Base-by-base conservation (phyloP, 371 early-diverging fungal genomes). In the Mortierella sp. region DNA sequence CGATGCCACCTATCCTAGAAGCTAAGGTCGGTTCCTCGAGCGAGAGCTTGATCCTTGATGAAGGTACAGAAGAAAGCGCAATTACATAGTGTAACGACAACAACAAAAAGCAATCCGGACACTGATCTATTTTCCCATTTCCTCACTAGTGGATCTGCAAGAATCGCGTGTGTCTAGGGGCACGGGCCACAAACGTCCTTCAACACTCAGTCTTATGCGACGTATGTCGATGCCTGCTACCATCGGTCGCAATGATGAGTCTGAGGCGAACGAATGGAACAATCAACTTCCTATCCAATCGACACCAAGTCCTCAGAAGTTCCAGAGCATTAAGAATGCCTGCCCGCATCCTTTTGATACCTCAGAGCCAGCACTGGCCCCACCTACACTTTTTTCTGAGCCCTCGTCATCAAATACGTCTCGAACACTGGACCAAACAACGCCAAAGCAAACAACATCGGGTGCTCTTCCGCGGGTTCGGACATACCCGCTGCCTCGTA, bases 141-240 rank as follows among this genome's bases (percentile, higher is more conserved):
- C 13, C 8, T 27, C 28, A 30, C 18, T 26, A 30, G 50, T 6
- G 6, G 30, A n/a, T 6, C 50, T 27, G 50, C 28, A 23, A 30
- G 13, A 18, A 1, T 14, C 19, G 2, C 30, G 7, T 23, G 23
- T 41, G 1, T 1, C 16, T 14, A 3, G 18, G 18, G 27, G 14
- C 42, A 31, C 21, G 26, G 28, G 26, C 38, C 39, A 9, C 27
- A 54, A 38, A 13, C 61, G 58, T 7, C 59, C 63, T 1, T 65
- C 69, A 41, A 64, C 62, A 2, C 16, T 52, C 7, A 46, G 51
- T 27, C 57, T 68, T 14, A 42, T 61, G 54, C 76, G 76, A 21
- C 61, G 76, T 19, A 74, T 69, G 76, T 74, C 76, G 2, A 74
- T 74, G 76, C 76, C 76, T 0, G 61, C 76, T 6, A 64, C 47